phyloP scores from a whole-genome alignment of 345 rosid genomes.

The Dimocarpus longan region DNA sequence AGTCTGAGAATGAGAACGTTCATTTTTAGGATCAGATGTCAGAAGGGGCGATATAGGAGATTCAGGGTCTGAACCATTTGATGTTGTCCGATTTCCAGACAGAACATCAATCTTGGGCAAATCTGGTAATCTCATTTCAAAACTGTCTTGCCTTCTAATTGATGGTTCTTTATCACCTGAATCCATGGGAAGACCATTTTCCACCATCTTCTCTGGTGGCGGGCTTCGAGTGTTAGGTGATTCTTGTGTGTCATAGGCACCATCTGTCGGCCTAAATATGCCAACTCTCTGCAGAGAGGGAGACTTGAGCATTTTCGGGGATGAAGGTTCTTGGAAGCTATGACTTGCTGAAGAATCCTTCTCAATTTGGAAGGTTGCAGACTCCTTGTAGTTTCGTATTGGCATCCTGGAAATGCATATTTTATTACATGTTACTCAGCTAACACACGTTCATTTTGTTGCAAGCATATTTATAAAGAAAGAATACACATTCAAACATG shows the following conservation, averaged over 20 bases:
- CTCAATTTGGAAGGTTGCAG: slow-evolving; percentile 77
- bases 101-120: slow-evolving; percentile 92
- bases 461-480: slow-evolving; percentile 8
- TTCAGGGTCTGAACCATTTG: slow-evolving; percentile 95
- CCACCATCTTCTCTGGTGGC: slow-evolving; percentile 73
- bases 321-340: slow-evolving; percentile 85
- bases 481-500: slow-evolving; percentile 15
- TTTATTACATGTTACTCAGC: slow-evolving; percentile 21
- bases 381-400: slow-evolving; percentile 62
- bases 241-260: slow-evolving; percentile 60
- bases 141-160: slow-evolving; percentile 96
- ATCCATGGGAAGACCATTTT: slow-evolving; percentile 70
- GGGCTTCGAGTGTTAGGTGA: slow-evolving; percentile 74
- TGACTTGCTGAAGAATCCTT: slow-evolving; percentile 85
- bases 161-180: slow-evolving; percentile 79
- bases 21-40: slow-evolving; percentile 91
- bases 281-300: slow-evolving; percentile 92
- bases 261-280: slow-evolving; percentile 58
- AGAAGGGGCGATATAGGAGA: slow-evolving; percentile 97
- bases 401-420: slow-evolving; percentile 75
- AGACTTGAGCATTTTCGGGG: slow-evolving; percentile 84
- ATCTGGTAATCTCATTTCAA: slow-evolving; percentile 92
- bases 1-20: slow-evolving; percentile 96
- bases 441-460: slow-evolving; percentile 4
- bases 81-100: slow-evolving; percentile 56